phyloP scores from a whole-genome alignment of 768 basidiomycete genomes.

The Kwoniella newhampshirensis region DNA sequence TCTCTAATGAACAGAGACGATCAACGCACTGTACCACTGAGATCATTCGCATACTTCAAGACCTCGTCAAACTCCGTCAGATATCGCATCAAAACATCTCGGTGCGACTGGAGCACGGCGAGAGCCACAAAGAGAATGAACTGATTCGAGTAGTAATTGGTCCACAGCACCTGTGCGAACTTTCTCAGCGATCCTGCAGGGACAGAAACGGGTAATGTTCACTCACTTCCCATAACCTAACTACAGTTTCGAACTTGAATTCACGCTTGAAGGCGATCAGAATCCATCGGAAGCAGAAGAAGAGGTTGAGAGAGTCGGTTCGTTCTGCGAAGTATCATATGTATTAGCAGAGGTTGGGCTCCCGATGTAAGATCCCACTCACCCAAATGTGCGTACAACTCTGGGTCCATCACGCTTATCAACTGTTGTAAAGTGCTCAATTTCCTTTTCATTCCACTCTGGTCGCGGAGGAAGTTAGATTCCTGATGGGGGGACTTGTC shows the following conservation, averaged over 20 bases:
- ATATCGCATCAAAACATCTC: constrained; percentile 92
- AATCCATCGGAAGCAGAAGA: constrained; percentile 93
- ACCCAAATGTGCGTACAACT: constrained; percentile 89
- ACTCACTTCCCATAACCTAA: constrained; percentile 80
- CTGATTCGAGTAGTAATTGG: constrained; percentile 76
- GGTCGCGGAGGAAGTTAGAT: constrained; percentile 91
- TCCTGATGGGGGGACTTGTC: constrained; percentile 60
- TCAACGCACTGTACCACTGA: constrained; percentile 44
- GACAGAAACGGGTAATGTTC: neutral
- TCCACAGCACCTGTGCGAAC: constrained; percentile 48
- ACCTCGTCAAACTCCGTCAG: constrained; percentile 73
- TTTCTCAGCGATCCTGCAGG: neutral
- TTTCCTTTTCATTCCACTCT: constrained; percentile 97
- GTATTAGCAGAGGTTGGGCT: neutral
- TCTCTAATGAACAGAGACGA: too few species aligned
- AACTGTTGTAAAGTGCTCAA: constrained; percentile 83
- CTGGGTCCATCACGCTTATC: constrained; percentile 90
- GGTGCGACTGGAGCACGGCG: constrained; percentile 89
- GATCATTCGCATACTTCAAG: constrained; percentile 51
- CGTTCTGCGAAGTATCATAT: constrained; percentile 62
- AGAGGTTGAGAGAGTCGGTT: constrained; percentile 83
- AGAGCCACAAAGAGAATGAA: constrained; percentile 94
- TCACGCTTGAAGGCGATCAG: constrained; percentile 91
- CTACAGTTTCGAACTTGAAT: constrained; percentile 86
- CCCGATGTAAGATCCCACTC: constrained; percentile 20